Percentiles rank a stretch among this genome's conserved stretches.
Conservation (phyloP, 805 yeast species). For the Barnettozyma vustinii region DNA sequence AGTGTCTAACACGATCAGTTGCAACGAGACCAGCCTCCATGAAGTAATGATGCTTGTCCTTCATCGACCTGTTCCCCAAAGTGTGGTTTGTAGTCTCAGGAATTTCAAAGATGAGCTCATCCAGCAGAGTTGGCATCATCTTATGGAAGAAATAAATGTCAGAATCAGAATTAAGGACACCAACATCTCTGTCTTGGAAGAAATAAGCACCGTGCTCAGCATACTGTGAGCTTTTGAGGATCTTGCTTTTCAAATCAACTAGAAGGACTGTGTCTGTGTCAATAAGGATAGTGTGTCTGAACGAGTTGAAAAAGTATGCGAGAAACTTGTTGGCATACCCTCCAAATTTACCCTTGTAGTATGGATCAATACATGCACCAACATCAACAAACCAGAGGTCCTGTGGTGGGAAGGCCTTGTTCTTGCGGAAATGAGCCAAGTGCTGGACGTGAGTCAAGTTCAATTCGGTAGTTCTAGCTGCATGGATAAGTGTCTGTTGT, state of each 20-base stretch:
- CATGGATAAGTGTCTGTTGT: conserved; percentile 28
- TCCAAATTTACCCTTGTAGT: conserved; percentile 23
- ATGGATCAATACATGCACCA: conserved; percentile 17
- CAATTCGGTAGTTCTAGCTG: conserved; percentile 25
- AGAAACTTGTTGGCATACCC: conserved; percentile 42
- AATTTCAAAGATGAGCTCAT: conserved; percentile 30
- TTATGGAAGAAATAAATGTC: conserved; percentile 37
- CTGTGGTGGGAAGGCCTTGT: conserved; percentile 24
- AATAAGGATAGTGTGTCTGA: conserved; percentile 42
- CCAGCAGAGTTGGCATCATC: conserved; percentile 38
- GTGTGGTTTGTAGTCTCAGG: conserved; percentile 34
- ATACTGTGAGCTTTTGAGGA: conserved; percentile 31
- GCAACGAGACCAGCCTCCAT: conserved; percentile 43
- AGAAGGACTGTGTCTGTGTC: conserved; percentile 49
- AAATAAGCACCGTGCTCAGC: conserved; percentile 33
- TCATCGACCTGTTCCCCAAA: conserved; percentile 33
- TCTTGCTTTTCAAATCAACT: conserved; percentile 32
- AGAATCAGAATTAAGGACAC: conserved; percentile 21
- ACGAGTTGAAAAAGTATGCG: conserved; percentile 43
- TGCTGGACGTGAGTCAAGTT: conserved; percentile 12
- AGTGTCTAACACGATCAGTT: conserved; percentile 44
- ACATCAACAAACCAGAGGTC: conserved; percentile 38
- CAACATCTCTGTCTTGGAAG: conserved; percentile 41
- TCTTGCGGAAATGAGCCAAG: conserved; percentile 2
- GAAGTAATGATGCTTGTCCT: conserved; percentile 32